Base-by-base conservation (phyloP, 208 protist genomes). In the Leishmania braziliensis region DNA sequence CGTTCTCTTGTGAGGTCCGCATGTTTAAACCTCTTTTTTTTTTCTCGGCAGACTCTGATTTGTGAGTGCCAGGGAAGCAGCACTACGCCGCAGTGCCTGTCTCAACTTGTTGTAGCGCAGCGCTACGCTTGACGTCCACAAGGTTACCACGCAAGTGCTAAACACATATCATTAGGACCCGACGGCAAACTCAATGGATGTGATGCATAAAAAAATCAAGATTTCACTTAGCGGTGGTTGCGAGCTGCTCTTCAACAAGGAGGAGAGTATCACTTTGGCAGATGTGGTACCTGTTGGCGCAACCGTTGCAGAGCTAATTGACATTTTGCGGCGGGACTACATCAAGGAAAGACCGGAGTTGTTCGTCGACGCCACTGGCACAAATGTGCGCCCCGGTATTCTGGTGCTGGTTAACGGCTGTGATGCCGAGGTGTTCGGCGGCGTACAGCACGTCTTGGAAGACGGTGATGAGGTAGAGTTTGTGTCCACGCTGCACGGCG, bases 401-500 rank as follows among this genome's bases (percentile, higher is more conserved):
- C 90, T 99, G 26, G 90, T 97, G 1, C 80, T 99, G 58, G 95
- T 99, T 56, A 98, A 99, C 85, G 91, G 93, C 81, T 95, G 92
- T 48, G 98, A 99, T 87, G 97, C 90, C 63, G 97, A 99, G 86
- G 90, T 98, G 39, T 65, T 97, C 6, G 97, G 95, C 53, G 96
- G 93, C 39, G 82, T 98, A 6, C 82, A 88, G 26, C 97, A 98
- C 78, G 82, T 86, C 14, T 79, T 99, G 14, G 86, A 94, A 72
- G 93, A 98, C 29, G 89, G 89, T 18, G 96, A 99, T 63, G 89
- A 84, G 2, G 84, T 99, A 43, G 95, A 97, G 50, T 98, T 99
- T 73, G 98, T 99, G 46, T 98, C 96, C 4, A 99, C 97, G 26
- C 85, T 99, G 8, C 98, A 99, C 75, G 98, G 98, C 50, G 98